Conservation (phyloP, 2,329 filamentous ascomycete genomes). For the Colletotrichum cuscutae region DNA sequence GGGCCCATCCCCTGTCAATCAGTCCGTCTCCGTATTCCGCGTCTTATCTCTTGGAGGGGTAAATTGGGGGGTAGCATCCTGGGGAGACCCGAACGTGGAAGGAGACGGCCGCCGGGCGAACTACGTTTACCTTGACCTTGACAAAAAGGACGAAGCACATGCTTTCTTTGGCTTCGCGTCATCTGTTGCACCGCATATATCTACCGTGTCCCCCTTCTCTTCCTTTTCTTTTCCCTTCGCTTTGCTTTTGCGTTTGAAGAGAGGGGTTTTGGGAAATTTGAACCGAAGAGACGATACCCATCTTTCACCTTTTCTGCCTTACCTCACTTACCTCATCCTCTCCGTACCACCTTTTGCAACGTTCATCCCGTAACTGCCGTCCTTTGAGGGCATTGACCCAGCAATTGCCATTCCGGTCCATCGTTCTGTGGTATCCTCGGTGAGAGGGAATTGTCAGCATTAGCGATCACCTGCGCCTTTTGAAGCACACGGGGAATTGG, state of each 20-base stretch:
- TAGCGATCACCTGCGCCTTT: not conserved
- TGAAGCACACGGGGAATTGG: not conserved
- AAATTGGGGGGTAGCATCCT: not conserved
- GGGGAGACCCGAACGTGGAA: not conserved
- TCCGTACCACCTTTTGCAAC: not conserved
- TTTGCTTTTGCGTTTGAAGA: not conserved
- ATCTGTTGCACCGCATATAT: constrained; percentile 13
- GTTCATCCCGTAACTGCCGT: not conserved
- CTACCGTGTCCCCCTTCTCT: not conserved
- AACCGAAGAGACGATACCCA: not conserved
- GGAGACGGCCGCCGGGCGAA: not conserved
- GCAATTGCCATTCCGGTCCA: not conserved
- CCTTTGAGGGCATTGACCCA: not conserved
- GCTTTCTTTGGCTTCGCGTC: constrained; percentile 5
- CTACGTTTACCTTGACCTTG: not conserved
- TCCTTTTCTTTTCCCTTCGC: not conserved
- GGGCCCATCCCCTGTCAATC: not conserved
- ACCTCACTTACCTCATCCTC: not conserved
- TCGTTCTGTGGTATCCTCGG: not conserved
- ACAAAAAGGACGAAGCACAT: not conserved
- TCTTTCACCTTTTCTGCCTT: not conserved
- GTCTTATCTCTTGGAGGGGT: constrained; percentile 5
- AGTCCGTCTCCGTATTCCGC: not conserved
- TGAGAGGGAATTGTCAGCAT: not conserved
- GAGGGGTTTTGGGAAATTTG: not conserved